Base-by-base conservation (phyloP, 257 asterid genomes). In the Petunia secreta region DNA sequence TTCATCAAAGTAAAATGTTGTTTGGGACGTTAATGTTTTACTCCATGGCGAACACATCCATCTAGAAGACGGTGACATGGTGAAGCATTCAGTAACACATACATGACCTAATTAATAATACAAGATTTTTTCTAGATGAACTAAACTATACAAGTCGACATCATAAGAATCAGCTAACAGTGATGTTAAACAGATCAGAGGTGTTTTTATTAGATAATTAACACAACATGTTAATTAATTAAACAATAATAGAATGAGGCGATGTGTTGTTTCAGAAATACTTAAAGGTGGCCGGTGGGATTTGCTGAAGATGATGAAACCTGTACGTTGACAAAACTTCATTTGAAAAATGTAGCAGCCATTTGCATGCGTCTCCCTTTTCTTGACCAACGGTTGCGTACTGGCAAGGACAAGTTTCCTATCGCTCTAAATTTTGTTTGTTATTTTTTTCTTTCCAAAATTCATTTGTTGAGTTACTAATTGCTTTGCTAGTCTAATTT, bases 101-200 rank as follows among this genome's bases (percentile, higher is more conserved):
- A 25, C 25, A 25, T 25, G 8, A 48, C 8, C 40, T 25, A 25
- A 25, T 6, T 7, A 40, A 14, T 66, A 66, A 41, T 66, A 8
- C 38, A 43, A 9, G 40, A n/a, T 34, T 16, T 14, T 13, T 10
- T 54, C n/a, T 1, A 41, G 41, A 14, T 13, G 75, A 40, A 39
- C 75, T 7, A 8, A n/a, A 37, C 37, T 10, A 63, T 63, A 36
- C 11, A n/a, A 43, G 57, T n/a, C 4, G 55, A 67, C 9, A 68
- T 68, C 40, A 6, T n/a, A 59, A 59, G 64, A 59, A 59, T 59
- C 64, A 68, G n/a, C 57, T 9, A n/a, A 68, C 50, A 16, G 75
- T 67, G 55, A 43, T 67, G 8, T 43, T 66, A 66, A 66, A 66
- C 25, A n/a, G n/a, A n/a, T n/a, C 10, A 66, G 14, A 41, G 13